These are phyloP conservation scores for Quercus phellos DNA, from an alignment of 331 rosid genomes.

Conservation along the genomic window DNA sequence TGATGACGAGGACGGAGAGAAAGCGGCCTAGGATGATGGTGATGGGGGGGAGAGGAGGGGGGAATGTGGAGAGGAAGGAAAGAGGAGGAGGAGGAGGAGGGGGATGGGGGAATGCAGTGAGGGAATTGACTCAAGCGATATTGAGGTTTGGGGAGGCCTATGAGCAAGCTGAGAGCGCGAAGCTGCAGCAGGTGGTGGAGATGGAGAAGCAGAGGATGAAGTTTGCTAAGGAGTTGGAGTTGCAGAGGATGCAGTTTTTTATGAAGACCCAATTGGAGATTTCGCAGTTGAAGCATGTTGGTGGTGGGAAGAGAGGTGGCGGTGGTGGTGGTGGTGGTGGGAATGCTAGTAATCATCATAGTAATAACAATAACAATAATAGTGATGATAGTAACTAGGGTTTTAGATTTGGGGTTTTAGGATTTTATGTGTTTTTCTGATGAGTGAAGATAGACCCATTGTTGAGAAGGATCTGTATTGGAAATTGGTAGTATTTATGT, in stretches of 20 bases:
- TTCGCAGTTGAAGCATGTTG: conserved; percentile 60
- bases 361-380: conserved; percentile 37
- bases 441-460: neutral
- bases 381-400: conserved; percentile 54
- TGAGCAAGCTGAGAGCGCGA: conserved; percentile 81
- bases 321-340: conserved; percentile 24
- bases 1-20: no score
- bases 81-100: conserved; percentile 27
- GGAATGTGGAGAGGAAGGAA: conserved; percentile 50
- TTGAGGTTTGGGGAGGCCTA: conserved; percentile 87
- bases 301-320: conserved; percentile 34
- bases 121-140: conserved; percentile 77
- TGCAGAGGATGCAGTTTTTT: conserved; percentile 91
- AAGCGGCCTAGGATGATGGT: conserved; percentile 22
- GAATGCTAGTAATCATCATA: conserved; percentile 50
- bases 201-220: conserved; percentile 99
- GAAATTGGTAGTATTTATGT: neutral
- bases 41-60: conserved; percentile 42
- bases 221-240: conserved; percentile 62
- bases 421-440: neutral
- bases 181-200: conserved; percentile 86
- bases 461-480: neutral
- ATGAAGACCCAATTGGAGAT: conserved; percentile 91
- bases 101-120: conserved; percentile 68
- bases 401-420: neutral